phyloP scores from a whole-genome alignment of 768 basidiomycete species.

The Amanita muscaria region DNA sequence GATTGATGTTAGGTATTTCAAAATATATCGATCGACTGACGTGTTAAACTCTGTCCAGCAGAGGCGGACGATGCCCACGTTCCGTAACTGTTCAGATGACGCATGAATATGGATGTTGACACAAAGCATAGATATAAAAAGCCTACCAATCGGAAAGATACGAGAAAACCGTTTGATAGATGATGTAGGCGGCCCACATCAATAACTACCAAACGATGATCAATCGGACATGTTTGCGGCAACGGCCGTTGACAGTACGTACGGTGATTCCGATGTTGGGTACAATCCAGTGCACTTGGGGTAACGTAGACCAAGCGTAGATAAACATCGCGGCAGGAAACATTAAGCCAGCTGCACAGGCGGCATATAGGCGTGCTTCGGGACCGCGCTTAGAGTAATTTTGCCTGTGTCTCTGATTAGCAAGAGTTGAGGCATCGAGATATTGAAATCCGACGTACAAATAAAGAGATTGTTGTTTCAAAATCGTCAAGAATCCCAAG shows the following conservation, averaged over 20 bases:
- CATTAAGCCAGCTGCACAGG: constrained; percentile 45
- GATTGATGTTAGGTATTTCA: not conserved
- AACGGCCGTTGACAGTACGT: constrained; percentile 8
- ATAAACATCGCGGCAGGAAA: constrained; percentile 60
- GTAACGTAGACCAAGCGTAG: constrained; percentile 59
- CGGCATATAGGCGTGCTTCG: constrained; percentile 54
- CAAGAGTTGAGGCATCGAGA: not conserved
- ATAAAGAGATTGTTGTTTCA: constrained; percentile 43
- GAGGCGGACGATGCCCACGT: constrained; percentile 62
- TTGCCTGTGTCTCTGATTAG: constrained; percentile 17
- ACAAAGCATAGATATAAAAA: not conserved
- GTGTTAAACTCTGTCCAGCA: constrained; percentile 55
- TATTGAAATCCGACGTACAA: constrained; percentile 26
- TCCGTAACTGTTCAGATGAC: constrained; percentile 32
- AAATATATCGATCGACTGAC: constrained; percentile 21
- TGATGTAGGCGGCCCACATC: constrained; percentile 40
- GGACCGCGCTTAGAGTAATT: constrained; percentile 27
- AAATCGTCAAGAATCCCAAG: constrained; percentile 36
- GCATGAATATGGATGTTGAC: not conserved
- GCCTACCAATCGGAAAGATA: constrained; percentile 58
- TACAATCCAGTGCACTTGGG: constrained; percentile 51
- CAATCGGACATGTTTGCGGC: not conserved
- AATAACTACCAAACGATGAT: constrained; percentile 29
- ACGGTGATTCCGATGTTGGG: constrained; percentile 44
- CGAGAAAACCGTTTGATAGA: constrained; percentile 51